Base-by-base conservation (phyloP, 768 basidiomycete species). In the Tylopilus plumbeoviolaceoides region DNA sequence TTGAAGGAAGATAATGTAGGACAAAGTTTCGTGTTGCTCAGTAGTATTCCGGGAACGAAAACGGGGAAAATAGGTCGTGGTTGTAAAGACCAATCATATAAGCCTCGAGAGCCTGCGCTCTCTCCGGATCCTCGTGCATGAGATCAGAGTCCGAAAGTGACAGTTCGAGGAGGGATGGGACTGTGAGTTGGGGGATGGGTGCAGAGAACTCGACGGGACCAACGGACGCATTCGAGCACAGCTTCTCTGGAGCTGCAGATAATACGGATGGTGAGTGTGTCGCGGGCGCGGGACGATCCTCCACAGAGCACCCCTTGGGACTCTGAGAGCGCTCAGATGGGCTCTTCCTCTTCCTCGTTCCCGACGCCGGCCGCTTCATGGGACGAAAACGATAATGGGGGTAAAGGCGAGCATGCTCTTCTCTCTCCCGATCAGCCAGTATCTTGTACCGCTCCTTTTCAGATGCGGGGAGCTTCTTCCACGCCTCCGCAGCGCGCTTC, bases 401-500 rank as follows among this genome's bases (percentile, higher is more conserved):
- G 57, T 88, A 73, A 47, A 71, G 65, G 14, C 73, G 72, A 9
- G 77, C 76, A 52, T 89, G 87, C 52, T 80, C 77, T 47, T 72
- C 72, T 51, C 77, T 77, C 72, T 84, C 84, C 53, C 66, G 57
- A 38, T 78, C 76, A 1, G 87, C 84, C n/a, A 78, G 71, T 8
- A 64, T 60, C 59, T 77, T 76, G 73, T 75, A 89, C 50, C 66
- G 71, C 17, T 76, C 64, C 56, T 71, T 79, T 50, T 81, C 79
- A 40, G 75, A 72, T 0, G 61, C 51, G 0, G 78, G 55, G 14
- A 91, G 74, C 52, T 77, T 71, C 36, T 75, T 77, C 91, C 91
- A 94, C 28, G 86, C 83, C 47, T 84, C 83, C 0, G 80, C 84
- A 0, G 89, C 90, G 44, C 87, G 78, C 59, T 86, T 85, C n/a